Conservation (phyloP, 495 filamentous ascomycete species). For the Parathielavia appendiculata region DNA sequence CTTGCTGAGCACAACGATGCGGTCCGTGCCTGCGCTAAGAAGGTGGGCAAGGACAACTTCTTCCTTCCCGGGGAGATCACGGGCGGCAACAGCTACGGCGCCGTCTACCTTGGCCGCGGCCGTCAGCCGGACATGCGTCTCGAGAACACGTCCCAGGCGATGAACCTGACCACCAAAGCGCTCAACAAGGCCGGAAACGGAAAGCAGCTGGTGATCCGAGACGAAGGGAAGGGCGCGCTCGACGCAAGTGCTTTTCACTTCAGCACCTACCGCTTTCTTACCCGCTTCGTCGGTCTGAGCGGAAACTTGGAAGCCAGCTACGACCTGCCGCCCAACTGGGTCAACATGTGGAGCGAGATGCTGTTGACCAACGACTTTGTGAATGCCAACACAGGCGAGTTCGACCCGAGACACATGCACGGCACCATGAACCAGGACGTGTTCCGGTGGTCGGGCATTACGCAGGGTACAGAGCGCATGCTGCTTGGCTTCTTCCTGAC, state of each 20-base stretch:
- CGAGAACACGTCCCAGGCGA: constrained; percentile 42
- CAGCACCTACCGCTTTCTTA: constrained; percentile 61
- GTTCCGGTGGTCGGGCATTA: constrained; percentile 65
- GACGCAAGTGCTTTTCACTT: constrained; percentile 70
- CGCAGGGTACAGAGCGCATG: constrained; percentile 57
- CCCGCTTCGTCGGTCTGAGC: constrained; percentile 61
- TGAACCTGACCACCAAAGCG: constrained; percentile 35
- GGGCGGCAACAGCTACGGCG: constrained; percentile 56
- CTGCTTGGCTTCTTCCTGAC: constrained; percentile 60
- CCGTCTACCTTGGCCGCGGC: constrained; percentile 65
- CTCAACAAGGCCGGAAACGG: constrained; percentile 18
- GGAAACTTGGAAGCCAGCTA: constrained; percentile 57
- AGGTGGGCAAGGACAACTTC: constrained; percentile 58
- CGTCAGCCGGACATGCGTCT: no score
- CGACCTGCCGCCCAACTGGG: constrained; percentile 57
- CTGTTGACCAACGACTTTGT: constrained; percentile 59
- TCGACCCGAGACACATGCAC: constrained; percentile 68
- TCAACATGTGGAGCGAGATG: constrained; percentile 58
- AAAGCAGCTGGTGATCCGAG: constrained; percentile 54
- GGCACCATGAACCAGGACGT: constrained; percentile 66
- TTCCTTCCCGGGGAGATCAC: constrained; percentile 62
- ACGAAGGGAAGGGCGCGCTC: constrained; percentile 51
- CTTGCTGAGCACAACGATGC: constrained; percentile 48
- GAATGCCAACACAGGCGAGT: constrained; percentile 60
- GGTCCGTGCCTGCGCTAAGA: constrained; percentile 53